phyloP scores from a whole-genome alignment of 768 basidiomycete species.

The Leucocoprinus birnbaumii region DNA sequence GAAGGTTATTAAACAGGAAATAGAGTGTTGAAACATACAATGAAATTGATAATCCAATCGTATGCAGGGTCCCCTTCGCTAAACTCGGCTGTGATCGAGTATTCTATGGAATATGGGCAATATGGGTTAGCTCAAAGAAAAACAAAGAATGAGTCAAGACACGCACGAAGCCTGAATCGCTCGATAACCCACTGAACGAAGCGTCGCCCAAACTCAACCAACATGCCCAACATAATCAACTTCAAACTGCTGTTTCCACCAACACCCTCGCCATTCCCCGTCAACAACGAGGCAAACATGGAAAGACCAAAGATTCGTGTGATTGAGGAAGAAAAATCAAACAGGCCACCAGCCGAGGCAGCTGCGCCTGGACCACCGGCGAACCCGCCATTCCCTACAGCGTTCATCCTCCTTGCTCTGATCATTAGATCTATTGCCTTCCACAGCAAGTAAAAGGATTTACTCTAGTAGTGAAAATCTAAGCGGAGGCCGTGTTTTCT shows the following conservation, averaged over 20 bases:
- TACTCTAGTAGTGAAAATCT: too few relatives aligned
- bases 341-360: not conserved
- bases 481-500: too few relatives aligned
- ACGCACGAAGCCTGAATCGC: conserved; percentile 36
- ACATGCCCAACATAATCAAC: conserved; percentile 31
- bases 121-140: not conserved
- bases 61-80: conserved; percentile 45
- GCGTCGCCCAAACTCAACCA: conserved; percentile 37
- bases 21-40: conserved; percentile 26
- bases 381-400: not conserved
- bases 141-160: not conserved
- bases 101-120: conserved; percentile 26
- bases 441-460: too few relatives aligned
- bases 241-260: conserved; percentile 24
- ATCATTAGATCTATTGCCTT: too few relatives aligned
- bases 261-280: not conserved
- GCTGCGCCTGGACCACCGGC: not conserved
- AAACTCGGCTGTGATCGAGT: conserved; percentile 42
- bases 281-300: conserved; percentile 28
- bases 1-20: not conserved
- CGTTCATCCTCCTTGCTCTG: not conserved
- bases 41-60: conserved; percentile 44
- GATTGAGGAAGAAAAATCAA: conserved; percentile 13
- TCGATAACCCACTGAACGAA: conserved; percentile 32
- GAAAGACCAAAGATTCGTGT: conserved; percentile 34